Evolutionary conservation across 192 early-diverging fungal species (phyloP), one percentile per base, ranked within the genome.

Genomic region (Coemansia sp.): DNA sequence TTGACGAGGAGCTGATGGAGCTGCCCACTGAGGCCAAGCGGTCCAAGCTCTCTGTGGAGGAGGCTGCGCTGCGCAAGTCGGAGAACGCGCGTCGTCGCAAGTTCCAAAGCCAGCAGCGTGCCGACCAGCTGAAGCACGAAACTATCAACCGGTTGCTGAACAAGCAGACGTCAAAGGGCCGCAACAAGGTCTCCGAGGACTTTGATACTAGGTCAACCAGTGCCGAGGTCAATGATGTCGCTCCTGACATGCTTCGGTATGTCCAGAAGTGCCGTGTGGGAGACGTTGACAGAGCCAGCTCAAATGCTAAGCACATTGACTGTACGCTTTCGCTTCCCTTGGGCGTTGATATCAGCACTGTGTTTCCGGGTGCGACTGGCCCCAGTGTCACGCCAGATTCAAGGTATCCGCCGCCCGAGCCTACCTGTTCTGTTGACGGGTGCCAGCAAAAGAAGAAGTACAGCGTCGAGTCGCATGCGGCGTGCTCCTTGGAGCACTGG

Each of bases 121-220:
- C 89, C 13, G 91, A 92, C 73, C 88, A 90, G 69, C 58, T 73
- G n/a, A 81, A 88, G 73, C 80, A 78, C 59, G 91, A 92, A 55
- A 92, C 90, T 1, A 91, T 92, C 59, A 91, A 92, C 67, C 78
- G 89, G n/a, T 73, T 92, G 12, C 77, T 92, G 37, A 92, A 92
- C 69, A 92, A 92, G 65, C 91, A 92, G 72, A 85, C 89, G 9
- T 86, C 87, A 7, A 92, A 91, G 65, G 86, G 83, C 4, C 82
- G 82, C 34, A 86, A 85, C 52, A 85, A 84, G 52, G 90, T 89
- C 18, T 80, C 84, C 16, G 84, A 82, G 12, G 87, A 89, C n/a
- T 77, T 77, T 47, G 69, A 87, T 35, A 79, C 84, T 21, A 70
- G 66, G 16, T 65, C 66, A 7, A 61, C 68, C 10, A 83, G 86